These are phyloP conservation scores for Fusarium falciforme DNA, from an alignment of 2,329 filamentous ascomycete species.

Conservation along the genomic window DNA sequence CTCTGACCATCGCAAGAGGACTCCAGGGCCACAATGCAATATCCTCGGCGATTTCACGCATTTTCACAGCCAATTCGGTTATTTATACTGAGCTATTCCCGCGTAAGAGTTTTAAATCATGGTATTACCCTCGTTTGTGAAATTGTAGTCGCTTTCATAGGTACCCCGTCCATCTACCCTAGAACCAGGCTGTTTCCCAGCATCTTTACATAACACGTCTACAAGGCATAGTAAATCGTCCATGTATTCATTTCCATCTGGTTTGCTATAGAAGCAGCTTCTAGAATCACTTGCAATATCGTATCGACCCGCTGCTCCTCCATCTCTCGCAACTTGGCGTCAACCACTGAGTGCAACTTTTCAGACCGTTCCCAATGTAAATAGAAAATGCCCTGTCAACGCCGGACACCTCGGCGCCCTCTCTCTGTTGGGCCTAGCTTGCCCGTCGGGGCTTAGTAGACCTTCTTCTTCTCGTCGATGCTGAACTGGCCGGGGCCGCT, in stretches of 20 bases:
- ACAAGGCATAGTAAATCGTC: conserved; percentile 8
- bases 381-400: conserved; percentile 38
- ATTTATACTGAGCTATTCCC: neutral
- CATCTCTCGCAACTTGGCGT: conserved; percentile 9
- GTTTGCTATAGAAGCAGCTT: conserved; percentile 31
- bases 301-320: conserved; percentile 18
- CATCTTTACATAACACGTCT: neutral
- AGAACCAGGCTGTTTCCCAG: neutral
- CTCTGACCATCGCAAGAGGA: neutral
- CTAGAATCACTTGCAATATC: conserved; percentile 19
- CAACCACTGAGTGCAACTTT: conserved; percentile 19
- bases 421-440: conserved; percentile 13
- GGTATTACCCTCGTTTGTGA: neutral
- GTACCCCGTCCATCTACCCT: neutral
- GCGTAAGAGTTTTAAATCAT: too few relatives aligned
- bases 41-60: too few relatives aligned
- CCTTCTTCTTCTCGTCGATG: conserved; percentile 99
- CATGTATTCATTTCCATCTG: conserved; percentile 39
- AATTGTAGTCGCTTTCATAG: neutral
- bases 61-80: neutral
- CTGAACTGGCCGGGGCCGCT: conserved; percentile 98
- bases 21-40: neutral
- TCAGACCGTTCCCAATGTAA: conserved; percentile 32
- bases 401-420: conserved; percentile 34
- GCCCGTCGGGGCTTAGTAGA: conserved; percentile 73